Evolutionary conservation across 148 eudicot species (phyloP).

Genomic region (Silene conica): DNA sequence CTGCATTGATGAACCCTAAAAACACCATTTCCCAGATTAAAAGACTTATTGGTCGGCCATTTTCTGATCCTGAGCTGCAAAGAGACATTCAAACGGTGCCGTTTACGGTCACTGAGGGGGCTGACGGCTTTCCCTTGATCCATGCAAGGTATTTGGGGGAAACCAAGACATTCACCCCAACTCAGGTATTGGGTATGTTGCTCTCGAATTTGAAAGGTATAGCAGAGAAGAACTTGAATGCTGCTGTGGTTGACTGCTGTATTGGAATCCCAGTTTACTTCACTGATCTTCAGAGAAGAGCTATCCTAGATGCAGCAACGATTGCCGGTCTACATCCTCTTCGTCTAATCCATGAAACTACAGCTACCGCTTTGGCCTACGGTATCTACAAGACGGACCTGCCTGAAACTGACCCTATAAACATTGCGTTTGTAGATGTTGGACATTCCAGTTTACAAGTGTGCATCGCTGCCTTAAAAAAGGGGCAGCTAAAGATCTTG

Average conservation of each 20-base stretch:
- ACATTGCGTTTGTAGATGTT: constrained; percentile 80
- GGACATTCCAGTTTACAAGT: constrained; percentile 93
- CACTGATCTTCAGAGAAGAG: constrained; percentile 92
- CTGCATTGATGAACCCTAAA: constrained; percentile 94
- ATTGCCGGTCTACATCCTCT: constrained; percentile 83
- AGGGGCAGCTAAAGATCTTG: constrained; percentile 78
- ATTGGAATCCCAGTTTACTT: constrained; percentile 90
- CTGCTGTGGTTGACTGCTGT: constrained; percentile 92
- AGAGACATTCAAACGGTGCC: constrained; percentile 65
- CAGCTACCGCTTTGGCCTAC: constrained; percentile 90
- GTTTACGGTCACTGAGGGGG: constrained; percentile 71
- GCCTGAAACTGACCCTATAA: constrained; percentile 77
- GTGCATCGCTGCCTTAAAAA: constrained; percentile 84
- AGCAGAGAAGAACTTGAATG: constrained; percentile 81
- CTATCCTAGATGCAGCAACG: constrained; percentile 75
- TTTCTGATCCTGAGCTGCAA: constrained; percentile 82
- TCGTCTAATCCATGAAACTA: constrained; percentile 75
- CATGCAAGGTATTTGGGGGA: constrained; percentile 75
- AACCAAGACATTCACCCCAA: constrained; percentile 59
- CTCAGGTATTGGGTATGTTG: constrained; percentile 81
- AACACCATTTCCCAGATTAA: constrained; percentile 84
- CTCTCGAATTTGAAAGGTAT: constrained; percentile 77
- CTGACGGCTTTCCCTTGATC: constrained; percentile 87
- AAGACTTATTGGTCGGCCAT: constrained; percentile 69
- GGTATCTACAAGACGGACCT: constrained; percentile 94